These are phyloP conservation scores for Plantago major DNA, from an alignment of 257 asterid genomes.

Conservation along the genomic window DNA sequence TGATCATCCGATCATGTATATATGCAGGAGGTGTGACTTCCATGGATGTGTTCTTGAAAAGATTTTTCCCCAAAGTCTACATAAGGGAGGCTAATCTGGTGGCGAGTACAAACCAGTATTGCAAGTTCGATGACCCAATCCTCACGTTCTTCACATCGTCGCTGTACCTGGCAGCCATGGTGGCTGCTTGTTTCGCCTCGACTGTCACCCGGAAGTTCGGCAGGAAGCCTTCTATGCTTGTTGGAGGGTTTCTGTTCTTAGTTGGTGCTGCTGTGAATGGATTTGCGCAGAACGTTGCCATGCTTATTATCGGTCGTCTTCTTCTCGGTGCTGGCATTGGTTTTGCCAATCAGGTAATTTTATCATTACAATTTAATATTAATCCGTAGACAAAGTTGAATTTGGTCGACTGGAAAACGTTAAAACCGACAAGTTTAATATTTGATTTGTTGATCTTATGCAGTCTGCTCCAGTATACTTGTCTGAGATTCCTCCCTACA, in stretches of 20 bases:
- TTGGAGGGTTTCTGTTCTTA: conserved; percentile 9
- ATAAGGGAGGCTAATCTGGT: not conserved
- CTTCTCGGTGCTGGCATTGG: conserved; percentile 13
- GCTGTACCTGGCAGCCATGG: conserved; percentile 6
- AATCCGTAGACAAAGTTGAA: no score
- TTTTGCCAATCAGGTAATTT: conserved; percentile 14
- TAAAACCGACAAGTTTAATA: no score
- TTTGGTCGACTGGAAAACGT: no score
- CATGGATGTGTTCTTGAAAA: conserved; percentile 8
- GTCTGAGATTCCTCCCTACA: no score
- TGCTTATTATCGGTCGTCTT: conserved; percentile 6
- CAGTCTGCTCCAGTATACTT: no score
- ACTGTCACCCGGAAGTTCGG: not conserved
- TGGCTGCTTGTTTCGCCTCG: not conserved
- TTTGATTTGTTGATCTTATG: no score
- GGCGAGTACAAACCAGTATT: not conserved
- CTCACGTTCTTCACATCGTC: conserved; percentile 10
- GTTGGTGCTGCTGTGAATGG: conserved; percentile 3
- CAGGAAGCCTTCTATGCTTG: not conserved
- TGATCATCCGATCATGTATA: no score
- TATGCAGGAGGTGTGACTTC: conserved; percentile 17
- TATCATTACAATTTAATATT: no score
- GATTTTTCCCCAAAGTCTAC: conserved; percentile 8
- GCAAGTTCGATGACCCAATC: not conserved
- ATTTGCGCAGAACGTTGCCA: not conserved